Evolutionary conservation across 345 rosid genomes (phyloP), one percentile per base, ranked within the genome.

Genomic region (Lepidium aucheri): DNA sequence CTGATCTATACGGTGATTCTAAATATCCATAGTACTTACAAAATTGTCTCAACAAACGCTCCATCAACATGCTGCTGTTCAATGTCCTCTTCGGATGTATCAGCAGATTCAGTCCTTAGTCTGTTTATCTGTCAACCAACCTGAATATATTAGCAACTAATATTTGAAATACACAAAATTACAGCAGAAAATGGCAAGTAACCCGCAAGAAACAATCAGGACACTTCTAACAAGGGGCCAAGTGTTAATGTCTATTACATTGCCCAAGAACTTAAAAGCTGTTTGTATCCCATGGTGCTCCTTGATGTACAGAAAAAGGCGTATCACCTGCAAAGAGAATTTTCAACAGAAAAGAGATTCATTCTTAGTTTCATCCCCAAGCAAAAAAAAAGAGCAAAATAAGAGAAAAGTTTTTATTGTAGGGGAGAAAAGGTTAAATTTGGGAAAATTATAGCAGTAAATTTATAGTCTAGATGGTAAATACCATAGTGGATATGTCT

Each of bases 401-500:
- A 57, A 45, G 56, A 60, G 47, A 56, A 58, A 49, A 61, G 15
- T 60, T 50, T 44, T 42, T 50, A 51, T 4, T 41, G 61, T 26
- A 1, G 41, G n/a, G 14, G 6, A 54, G 10, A 20, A 45, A 32
- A 49, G 11, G 45, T 16, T 12, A 17, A 62, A 14, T 15, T 17
- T 28, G 60, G 26, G 52, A 45, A 62, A 28, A 46, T 30, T 15
- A 26, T 13, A 36, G 54, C 43, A 40, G 41, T 15, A 43, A 63
- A 54, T 13, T n/a, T 58, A 50, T 51, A 34, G 33, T 79, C 34
- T 50, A 41, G 55, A 53, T 4, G 59, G 70, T 51, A 72, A 77
- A 70, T 90, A 94, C 97, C 97, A 87, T 76, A 82, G 83, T 83
- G 65, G 99, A 94, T 50, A 82, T 68, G 77, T 94, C 99, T 69